These are phyloP conservation scores for Salix udensis DNA, from an alignment of 345 rosid species.

Conservation along the genomic window DNA sequence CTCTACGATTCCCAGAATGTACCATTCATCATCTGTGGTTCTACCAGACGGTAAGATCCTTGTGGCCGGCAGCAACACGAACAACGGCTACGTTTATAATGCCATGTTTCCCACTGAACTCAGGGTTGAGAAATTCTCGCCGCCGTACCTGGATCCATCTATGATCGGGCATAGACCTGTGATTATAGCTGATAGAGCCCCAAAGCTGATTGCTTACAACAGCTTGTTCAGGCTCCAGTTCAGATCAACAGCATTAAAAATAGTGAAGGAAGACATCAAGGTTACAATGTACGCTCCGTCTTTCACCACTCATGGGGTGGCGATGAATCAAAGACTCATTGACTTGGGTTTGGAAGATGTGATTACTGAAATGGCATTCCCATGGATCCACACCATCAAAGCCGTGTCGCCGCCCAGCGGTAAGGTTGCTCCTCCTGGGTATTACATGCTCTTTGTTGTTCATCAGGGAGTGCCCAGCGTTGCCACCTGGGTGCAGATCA, in stretches of 20 bases:
- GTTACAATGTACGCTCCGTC: slow-evolving; percentile 57
- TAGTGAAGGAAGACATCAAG: slow-evolving; percentile 17
- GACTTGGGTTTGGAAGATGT: slow-evolving; percentile 28
- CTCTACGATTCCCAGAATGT: slow-evolving; percentile 54
- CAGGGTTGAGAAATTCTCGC: slow-evolving; percentile 65
- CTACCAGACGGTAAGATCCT: slow-evolving; percentile 62
- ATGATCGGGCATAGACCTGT: slow-evolving; percentile 27
- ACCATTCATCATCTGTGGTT: slow-evolving; percentile 50
- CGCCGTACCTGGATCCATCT: slow-evolving; percentile 56
- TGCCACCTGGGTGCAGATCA: slow-evolving; percentile 51
- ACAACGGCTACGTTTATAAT: slow-evolving; percentile 48
- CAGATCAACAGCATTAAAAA: background rate
- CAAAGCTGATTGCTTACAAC: slow-evolving; percentile 27
- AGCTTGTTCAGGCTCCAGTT: slow-evolving; percentile 22
- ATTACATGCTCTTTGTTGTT: slow-evolving; percentile 49
- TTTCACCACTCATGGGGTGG: slow-evolving; percentile 62
- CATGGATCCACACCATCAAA: slow-evolving; percentile 13
- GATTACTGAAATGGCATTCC: background rate
- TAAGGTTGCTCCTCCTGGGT: slow-evolving; percentile 53
- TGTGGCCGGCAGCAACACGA: slow-evolving; percentile 67
- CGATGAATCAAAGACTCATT: slow-evolving; percentile 63
- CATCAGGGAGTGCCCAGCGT: slow-evolving; percentile 50
- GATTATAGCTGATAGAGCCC: slow-evolving; percentile 13
- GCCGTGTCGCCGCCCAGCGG: slow-evolving; percentile 39
- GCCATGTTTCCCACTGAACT: slow-evolving; percentile 67